Percentiles rank a stretch among this genome's conserved stretches.
Conservation (phyloP, 2,329 filamentous ascomycete genomes). For the Fusarium humuli region DNA sequence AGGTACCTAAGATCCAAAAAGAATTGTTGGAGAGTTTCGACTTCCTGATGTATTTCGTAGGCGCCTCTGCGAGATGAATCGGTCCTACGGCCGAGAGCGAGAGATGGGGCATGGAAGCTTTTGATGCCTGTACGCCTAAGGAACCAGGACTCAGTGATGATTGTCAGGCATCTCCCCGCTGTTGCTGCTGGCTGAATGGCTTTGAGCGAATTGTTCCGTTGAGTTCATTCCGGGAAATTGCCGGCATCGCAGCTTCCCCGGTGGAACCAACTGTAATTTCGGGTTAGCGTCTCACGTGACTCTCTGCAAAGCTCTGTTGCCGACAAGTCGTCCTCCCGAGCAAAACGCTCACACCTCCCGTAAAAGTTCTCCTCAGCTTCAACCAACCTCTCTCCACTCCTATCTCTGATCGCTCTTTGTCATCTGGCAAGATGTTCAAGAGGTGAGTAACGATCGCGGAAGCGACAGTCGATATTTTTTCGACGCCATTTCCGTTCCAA, state of each 20-base stretch:
- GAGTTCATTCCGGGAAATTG: slow-evolving; percentile 47
- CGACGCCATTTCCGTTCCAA: slow-evolving; percentile 50
- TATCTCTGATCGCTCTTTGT: slow-evolving; percentile 72
- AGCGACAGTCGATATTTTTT: slow-evolving; percentile 47
- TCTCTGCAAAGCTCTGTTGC: slow-evolving; percentile 56
- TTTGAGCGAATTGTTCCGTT: slow-evolving; percentile 45
- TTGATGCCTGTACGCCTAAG: slow-evolving; percentile 9
- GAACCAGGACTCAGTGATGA: slow-evolving; percentile 16
- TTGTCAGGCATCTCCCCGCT: slow-evolving; percentile 19
- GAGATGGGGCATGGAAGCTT: background rate
- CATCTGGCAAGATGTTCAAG: slow-evolving; percentile 85
- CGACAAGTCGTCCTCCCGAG: slow-evolving; percentile 58
- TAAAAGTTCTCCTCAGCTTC: slow-evolving; percentile 62
- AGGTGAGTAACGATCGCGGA: slow-evolving; percentile 68
- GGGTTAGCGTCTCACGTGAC: slow-evolving; percentile 55
- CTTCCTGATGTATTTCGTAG: background rate
- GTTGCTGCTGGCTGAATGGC: slow-evolving; percentile 6
- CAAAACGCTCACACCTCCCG: slow-evolving; percentile 61
- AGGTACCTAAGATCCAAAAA: background rate
- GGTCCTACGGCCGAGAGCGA: background rate
- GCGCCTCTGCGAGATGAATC: background rate
- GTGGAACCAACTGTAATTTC: slow-evolving; percentile 44
- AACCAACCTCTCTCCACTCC: slow-evolving; percentile 68
- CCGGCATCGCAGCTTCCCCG: slow-evolving; percentile 44
- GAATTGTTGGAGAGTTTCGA: background rate